phyloP scores from a whole-genome alignment of 345 rosid genomes.

The Gossypium turneri region DNA sequence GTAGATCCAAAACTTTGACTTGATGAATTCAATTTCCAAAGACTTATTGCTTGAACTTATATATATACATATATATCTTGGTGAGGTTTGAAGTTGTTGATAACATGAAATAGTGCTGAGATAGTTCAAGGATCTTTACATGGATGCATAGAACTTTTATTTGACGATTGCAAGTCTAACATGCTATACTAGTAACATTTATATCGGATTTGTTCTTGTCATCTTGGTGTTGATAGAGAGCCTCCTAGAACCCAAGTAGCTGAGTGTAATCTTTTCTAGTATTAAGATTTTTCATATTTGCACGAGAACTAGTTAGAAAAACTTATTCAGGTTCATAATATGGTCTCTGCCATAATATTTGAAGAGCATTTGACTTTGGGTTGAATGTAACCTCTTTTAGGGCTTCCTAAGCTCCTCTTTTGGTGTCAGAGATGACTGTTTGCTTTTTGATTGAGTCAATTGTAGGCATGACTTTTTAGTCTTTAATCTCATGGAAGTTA shows the following conservation, averaged over 20 bases:
- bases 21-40: background rate
- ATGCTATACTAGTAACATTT: background rate
- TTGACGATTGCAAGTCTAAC: background rate
- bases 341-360: background rate
- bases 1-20: background rate
- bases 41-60: background rate
- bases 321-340: background rate
- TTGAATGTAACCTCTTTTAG: background rate
- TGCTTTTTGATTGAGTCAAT: background rate
- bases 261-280: background rate
- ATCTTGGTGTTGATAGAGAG: background rate
- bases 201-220: background rate
- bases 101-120: background rate
- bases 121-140: background rate
- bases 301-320: background rate
- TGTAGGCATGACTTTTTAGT: background rate
- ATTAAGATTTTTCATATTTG: background rate
- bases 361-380: background rate
- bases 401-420: background rate
- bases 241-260: conserved; percentile 1
- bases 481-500: background rate
- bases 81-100: background rate
- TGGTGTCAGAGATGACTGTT: background rate
- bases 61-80: background rate
- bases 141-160: background rate